Evolutionary conservation across 371 early-diverging fungal species (phyloP).

Genomic region (Encephalitozoon hellem): DNA sequence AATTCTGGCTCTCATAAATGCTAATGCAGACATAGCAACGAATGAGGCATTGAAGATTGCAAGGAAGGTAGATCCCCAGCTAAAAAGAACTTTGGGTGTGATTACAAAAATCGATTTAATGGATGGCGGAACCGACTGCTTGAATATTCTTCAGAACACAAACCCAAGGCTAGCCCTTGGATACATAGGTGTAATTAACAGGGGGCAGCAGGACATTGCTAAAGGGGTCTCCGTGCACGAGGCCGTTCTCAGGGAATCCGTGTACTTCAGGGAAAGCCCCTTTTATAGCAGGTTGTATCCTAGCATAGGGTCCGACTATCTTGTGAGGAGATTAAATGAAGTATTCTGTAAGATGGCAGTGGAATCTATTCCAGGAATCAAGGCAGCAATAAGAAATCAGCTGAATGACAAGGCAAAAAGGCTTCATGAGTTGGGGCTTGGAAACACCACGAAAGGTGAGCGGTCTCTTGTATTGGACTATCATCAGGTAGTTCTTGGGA

Average conservation of each 20-base stretch:
- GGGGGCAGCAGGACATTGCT: slow-evolving; percentile 66
- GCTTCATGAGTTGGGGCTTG: not conserved
- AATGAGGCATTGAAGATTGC: slow-evolving; percentile 89
- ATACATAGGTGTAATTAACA: slow-evolving; percentile 90
- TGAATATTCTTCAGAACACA: slow-evolving; percentile 66
- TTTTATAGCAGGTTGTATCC: slow-evolving; percentile 3
- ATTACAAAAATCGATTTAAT: slow-evolving; percentile 95
- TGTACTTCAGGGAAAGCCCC: slow-evolving; percentile 28
- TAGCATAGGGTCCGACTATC: slow-evolving; percentile 16
- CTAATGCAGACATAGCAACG: slow-evolving; percentile 93
- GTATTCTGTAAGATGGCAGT: slow-evolving; percentile 19
- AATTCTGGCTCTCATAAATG: slow-evolving; percentile 80
- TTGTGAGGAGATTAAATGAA: not conserved
- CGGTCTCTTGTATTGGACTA: not conserved
- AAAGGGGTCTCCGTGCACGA: slow-evolving; percentile 9
- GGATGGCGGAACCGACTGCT: slow-evolving; percentile 69
- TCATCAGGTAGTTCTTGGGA: not conserved
- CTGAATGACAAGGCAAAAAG: not conserved
- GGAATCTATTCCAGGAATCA: slow-evolving; percentile 9
- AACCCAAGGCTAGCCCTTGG: slow-evolving; percentile 84
- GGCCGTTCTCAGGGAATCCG: slow-evolving; percentile 17
- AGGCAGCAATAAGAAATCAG: slow-evolving; percentile 5
- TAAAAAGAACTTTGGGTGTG: slow-evolving; percentile 86
- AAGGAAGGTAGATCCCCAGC: slow-evolving; percentile 79
- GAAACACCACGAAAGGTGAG: not conserved